A percentile compares a stretch with the other conserved stretches of the same genome.
These are phyloP conservation scores for Biscogniauxia mediterranea DNA, from an alignment of 2,329 filamentous ascomycete species.

Conservation along the genomic window DNA sequence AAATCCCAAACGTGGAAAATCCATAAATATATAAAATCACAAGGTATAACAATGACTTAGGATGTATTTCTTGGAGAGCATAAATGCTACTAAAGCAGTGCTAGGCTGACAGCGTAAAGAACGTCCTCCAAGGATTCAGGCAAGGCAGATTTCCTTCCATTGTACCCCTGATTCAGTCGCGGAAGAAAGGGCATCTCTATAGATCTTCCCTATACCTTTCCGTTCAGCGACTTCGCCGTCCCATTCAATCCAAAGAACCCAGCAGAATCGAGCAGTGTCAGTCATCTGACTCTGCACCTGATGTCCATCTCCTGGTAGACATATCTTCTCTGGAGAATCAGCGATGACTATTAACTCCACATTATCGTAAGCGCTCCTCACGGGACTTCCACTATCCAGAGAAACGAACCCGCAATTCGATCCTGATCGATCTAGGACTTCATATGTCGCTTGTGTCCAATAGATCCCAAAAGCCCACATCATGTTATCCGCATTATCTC, in stretches of 20 bases:
- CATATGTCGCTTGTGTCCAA: constrained; percentile 16
- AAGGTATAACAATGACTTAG: too few species aligned
- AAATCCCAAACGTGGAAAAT: too few species aligned
- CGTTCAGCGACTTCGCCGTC: constrained; percentile 16
- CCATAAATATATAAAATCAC: too few species aligned
- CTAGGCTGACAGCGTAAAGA: too few species aligned
- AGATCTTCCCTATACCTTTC: constrained; percentile 21
- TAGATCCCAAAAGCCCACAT: constrained; percentile 20
- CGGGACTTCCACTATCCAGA: constrained; percentile 9
- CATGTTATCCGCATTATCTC: constrained; percentile 14
- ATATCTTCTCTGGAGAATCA: constrained; percentile 10
- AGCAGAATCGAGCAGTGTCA: constrained; percentile 13
- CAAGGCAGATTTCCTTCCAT: constrained; percentile 20
- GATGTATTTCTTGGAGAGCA: too few species aligned
- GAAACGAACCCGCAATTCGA: constrained; percentile 16
- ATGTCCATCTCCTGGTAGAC: background rate
- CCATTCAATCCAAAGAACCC: constrained; percentile 20
- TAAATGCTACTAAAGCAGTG: too few species aligned
- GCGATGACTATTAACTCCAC: constrained; percentile 19
- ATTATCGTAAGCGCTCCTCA: background rate
- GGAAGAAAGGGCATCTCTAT: constrained; percentile 10
- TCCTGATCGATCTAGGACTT: constrained; percentile 10
- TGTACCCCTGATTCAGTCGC: constrained; percentile 5
- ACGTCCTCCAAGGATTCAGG: constrained; percentile 1
- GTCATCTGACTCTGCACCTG: background rate